Evolutionary conservation across 2,329 filamentous ascomycete genomes (phyloP), one percentile per base, ranked within the genome.

Genomic region (Amylocarpus encephaloides): DNA sequence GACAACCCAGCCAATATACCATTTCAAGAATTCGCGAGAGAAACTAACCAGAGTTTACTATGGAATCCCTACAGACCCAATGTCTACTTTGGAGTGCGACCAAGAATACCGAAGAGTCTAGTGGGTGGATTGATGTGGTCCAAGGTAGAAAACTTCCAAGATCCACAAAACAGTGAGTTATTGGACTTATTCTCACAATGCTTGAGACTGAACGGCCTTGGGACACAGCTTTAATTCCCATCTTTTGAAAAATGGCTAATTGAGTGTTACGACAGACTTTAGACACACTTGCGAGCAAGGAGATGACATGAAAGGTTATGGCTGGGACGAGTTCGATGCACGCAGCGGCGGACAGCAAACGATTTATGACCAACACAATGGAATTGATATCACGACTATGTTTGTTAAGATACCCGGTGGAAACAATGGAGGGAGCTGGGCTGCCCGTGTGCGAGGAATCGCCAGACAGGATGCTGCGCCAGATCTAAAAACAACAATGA

Each of bases 1-100:
- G 62, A 61, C 46, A 63, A 65, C 43, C 33, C 59, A 16, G 48
- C 57, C 2, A 47, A 38, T 19, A 61, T 64, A 22, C 43, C 62
- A 19, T 59, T 59, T 26, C 56, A 59, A 22, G 72, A 74, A 59
- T 62, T 70, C 45, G 63, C 59, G 6, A 49, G 63, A 22, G 55
- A 56, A 19, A 80, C 80, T 64, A 95, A 97, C 68, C 79, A 94
- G 64, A 92, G 86, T 64, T 75, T 98, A 61, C 76, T 97, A 73
- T 98, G 93, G 93, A 93, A 93, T 0, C 89, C 93, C 1, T 98
- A 97, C 71, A 82, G 88, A 60, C 86, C 92, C 0, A 96, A 96
- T 64, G 70, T 97, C 40, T 97, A 96, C 70, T 97, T 97, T 73
- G 92, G 92, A 1, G 80, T 95, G 33, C 79, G 88, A 16, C 88